Evolutionary conservation across 2,329 filamentous ascomycete genomes (phyloP), one percentile per base, ranked within the genome.

Genomic region (Xylaria sp.): DNA sequence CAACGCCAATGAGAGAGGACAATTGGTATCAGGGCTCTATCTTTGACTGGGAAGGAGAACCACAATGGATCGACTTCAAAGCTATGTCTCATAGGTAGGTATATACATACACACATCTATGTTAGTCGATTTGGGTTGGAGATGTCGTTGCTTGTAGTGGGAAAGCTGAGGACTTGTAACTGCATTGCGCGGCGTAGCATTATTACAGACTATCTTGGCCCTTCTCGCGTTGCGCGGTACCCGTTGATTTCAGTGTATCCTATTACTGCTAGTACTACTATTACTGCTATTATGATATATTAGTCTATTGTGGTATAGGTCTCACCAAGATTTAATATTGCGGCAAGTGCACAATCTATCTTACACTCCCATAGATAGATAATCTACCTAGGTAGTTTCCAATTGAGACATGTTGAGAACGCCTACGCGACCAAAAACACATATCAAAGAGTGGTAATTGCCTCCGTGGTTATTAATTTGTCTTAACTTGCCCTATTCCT

Each of bases 181-280:
- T 59, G 61, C 66, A 68, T 68, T 41, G 66, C 55, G 54, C 48
- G 61, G 66, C 56, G 54, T 60, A 43, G 61, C 55, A 64, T 64
- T 56, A 41, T 46, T 62, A 9, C 49, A 56, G 31, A 51, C 18
- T 25, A 58, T 15, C 41, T 55, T 56, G n/a, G 52, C 33, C 39
- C 33, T 36, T 13, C 31, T 55, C 23, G 7, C 55, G 46, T 20
- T 48, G 46, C n/a, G 46, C 8, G 18, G 18, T 6, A 18, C 46
- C 12, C 7, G n/a, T n/a, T 48, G 46, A 48, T 20, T 20, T 20
- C 3, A 48, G 20, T 18, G 41, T 46, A 46, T 46, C 7, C 15
- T 46, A 46, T 46, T 46, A 46, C 41, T 46, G 6, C 18, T 46
- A 5, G 18, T 13, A n/a, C 18, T 18, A 8, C 41, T n/a, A 36